These are phyloP conservation scores for Vigna radiata DNA, from an alignment of 306 rosid species.

Conservation along the genomic window DNA sequence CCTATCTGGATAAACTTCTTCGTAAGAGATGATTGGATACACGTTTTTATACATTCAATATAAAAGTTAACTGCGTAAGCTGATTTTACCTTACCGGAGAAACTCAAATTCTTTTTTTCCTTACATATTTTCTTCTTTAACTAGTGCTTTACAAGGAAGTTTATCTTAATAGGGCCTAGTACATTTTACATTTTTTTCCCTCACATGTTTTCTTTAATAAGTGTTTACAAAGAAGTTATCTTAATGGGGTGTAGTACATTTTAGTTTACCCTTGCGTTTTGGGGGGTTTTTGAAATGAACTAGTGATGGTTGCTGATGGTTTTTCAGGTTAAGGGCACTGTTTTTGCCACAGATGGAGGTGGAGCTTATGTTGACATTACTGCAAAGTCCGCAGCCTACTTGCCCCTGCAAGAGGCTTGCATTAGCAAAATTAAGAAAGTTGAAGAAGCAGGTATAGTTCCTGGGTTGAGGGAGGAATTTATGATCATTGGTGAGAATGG, in stretches of 20 bases:
- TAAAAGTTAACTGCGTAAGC: background rate
- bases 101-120: background rate
- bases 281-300: background rate
- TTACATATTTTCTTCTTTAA: background rate
- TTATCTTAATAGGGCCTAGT: background rate
- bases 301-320: conserved; percentile 34
- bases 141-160: background rate
- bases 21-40: background rate
- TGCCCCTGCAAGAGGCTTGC: conserved; percentile 82
- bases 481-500: conserved; percentile 83
- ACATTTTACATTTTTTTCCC: background rate
- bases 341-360: conserved; percentile 64
- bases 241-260: background rate
- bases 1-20: background rate
- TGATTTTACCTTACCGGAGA: background rate
- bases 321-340: conserved; percentile 84
- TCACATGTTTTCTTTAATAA: background rate
- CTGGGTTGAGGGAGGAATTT: conserved; percentile 85
- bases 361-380: conserved; percentile 91
- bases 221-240: background rate
- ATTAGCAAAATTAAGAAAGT: conserved; percentile 74
- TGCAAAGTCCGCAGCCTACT: conserved; percentile 87
- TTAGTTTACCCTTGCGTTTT: background rate
- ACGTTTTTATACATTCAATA: background rate
- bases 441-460: conserved; percentile 77